A percentile compares a stretch with the other conserved stretches of the same genome.
These are phyloP conservation scores for Backusella tarrabulga DNA, from an alignment of 192 early-diverging fungal species.

Conservation along the genomic window DNA sequence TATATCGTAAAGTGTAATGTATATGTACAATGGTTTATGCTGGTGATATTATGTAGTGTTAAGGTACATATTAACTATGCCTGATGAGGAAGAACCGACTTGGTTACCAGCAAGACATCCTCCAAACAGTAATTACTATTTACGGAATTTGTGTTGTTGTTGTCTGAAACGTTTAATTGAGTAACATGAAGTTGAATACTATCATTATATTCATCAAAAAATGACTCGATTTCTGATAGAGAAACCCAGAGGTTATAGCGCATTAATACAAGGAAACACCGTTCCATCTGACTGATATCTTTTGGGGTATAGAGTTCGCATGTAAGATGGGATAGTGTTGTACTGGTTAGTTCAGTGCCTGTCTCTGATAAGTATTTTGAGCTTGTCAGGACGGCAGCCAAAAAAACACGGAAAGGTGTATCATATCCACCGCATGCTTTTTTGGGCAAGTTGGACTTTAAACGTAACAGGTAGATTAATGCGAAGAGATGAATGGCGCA, in stretches of 20 bases:
- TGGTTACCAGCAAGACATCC: neutral
- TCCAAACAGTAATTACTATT: neutral
- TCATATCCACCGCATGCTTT: constrained; percentile 61
- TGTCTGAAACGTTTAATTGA: neutral
- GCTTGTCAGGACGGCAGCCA: constrained; percentile 59
- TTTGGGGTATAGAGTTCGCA: constrained; percentile 40
- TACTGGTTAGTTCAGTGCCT: constrained; percentile 22
- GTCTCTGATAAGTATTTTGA: constrained; percentile 58
- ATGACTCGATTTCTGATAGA: constrained; percentile 33
- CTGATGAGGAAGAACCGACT: neutral
- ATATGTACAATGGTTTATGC: neutral
- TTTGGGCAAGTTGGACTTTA: constrained; percentile 52
- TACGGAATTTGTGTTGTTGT: neutral
- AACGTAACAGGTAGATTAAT: constrained; percentile 61
- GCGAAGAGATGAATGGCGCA: constrained; percentile 40
- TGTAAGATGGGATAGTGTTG: constrained; percentile 32
- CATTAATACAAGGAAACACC: constrained; percentile 43
- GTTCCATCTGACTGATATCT: constrained; percentile 50
- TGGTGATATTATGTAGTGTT: neutral
- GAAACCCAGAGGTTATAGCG: constrained; percentile 46
- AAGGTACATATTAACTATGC: neutral
- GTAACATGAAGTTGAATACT: neutral
- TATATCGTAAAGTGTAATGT: neutral
- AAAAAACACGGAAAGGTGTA: constrained; percentile 66
- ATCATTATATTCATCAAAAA: constrained; percentile 19